These are phyloP conservation scores for Yamadazyma diospyri DNA, from an alignment of 1,139 yeast species.

Conservation along the genomic window DNA sequence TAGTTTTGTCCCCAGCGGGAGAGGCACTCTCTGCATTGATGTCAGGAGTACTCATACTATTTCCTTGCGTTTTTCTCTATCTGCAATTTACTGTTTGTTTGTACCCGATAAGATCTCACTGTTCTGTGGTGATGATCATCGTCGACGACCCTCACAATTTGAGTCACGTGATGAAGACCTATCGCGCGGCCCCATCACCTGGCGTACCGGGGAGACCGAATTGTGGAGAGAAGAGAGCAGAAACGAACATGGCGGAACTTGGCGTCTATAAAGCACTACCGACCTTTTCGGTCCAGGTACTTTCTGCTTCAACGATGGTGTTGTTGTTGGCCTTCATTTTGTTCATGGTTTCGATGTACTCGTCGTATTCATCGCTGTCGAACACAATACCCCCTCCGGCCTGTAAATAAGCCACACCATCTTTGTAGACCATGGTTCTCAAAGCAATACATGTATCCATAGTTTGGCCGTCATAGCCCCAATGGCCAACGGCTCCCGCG, in stretches of 20 bases:
- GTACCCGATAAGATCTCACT: neutral
- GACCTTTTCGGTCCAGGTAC: constrained; percentile 60
- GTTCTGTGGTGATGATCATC: constrained; percentile 11
- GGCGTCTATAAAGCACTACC: constrained; percentile 24
- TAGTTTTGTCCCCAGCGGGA: constrained; percentile 4
- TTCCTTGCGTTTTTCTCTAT: too few relatives aligned
- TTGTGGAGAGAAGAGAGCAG: too few relatives aligned
- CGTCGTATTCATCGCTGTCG: constrained; percentile 94
- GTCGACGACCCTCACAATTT: constrained; percentile 5
- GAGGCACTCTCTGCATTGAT: constrained; percentile 6
- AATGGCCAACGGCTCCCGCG: constrained; percentile 99
- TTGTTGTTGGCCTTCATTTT: constrained; percentile 92
- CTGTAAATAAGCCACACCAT: constrained; percentile 86
- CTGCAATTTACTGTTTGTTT: neutral
- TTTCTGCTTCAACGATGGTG: constrained; percentile 87
- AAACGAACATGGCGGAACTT: neutral
- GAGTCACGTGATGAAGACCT: constrained; percentile 5
- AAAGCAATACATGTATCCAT: constrained; percentile 98
- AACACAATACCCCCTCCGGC: constrained; percentile 98
- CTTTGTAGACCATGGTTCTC: constrained; percentile 93
- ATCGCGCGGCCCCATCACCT: too few relatives aligned
- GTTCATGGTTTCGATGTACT: constrained; percentile 93
- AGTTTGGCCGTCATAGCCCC: constrained; percentile 89
- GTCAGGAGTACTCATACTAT: constrained; percentile 3
- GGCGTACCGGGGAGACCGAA: too few relatives aligned